phyloP scores from a whole-genome alignment of 1,284 basidiomycete species.

The Apiotrichum veenhuisii region DNA sequence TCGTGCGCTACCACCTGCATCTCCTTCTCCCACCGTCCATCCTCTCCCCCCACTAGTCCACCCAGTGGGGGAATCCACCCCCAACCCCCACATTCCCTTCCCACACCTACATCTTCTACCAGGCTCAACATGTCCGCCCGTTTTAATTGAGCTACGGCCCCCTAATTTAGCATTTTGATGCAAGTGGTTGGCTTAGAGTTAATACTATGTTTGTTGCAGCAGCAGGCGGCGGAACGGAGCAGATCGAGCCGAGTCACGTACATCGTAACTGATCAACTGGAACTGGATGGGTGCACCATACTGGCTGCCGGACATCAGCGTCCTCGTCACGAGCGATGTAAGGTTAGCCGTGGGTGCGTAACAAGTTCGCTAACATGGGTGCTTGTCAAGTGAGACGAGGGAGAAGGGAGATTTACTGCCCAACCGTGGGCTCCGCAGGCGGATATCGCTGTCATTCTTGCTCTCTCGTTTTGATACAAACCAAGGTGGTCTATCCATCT shows the following conservation, averaged over 20 bases:
- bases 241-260: background rate
- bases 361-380: too few relatives aligned
- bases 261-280: conserved; percentile 38
- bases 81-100: conserved; percentile 14
- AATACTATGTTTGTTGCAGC: background rate
- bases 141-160: conserved; percentile 17
- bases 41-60: conserved; percentile 10
- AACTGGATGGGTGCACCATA: too few relatives aligned
- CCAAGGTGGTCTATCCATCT: too few relatives aligned
- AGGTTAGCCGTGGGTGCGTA: too few relatives aligned
- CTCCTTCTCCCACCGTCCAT: conserved; percentile 10
- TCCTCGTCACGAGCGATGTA: too few relatives aligned
- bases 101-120: conserved; percentile 12
- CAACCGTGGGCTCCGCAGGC: too few relatives aligned
- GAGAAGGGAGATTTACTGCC: too few relatives aligned
- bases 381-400: too few relatives aligned
- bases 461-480: too few relatives aligned
- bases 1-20: conserved; percentile 24
- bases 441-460: too few relatives aligned
- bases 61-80: conserved; percentile 9
- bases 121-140: conserved; percentile 13
- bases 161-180: conserved; percentile 26
- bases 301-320: too few relatives aligned
- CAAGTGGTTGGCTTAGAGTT: conserved; percentile 24
- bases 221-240: too few relatives aligned